Evolutionary conservation across 2,329 filamentous ascomycete species (phyloP).

Genomic region (Colletotrichum euphorbiae): DNA sequence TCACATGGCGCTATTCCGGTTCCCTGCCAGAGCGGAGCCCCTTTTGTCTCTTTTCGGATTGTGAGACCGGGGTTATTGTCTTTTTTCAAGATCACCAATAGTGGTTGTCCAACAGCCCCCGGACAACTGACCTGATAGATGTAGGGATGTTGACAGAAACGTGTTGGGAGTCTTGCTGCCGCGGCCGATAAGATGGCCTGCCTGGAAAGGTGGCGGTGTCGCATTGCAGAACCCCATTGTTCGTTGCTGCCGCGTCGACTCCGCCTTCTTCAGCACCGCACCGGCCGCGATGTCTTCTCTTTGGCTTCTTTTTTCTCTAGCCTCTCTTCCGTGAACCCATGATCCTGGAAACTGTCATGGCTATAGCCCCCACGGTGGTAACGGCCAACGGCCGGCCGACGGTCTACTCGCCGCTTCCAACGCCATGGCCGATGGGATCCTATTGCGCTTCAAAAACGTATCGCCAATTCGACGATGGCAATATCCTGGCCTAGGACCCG

Average conservation of each 20-base stretch:
- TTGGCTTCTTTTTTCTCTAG: not conserved
- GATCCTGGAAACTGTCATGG: not conserved
- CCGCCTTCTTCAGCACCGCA: not conserved
- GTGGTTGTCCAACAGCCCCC: not conserved
- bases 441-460: not conserved
- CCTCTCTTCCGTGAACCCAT: not conserved
- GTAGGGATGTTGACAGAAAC: not conserved
- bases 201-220: not conserved
- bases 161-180: not conserved
- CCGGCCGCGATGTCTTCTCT: not conserved
- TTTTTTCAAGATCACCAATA: not conserved
- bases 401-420: not conserved
- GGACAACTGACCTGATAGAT: not conserved
- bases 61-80: not conserved
- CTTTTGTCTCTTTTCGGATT: slow-evolving; percentile 3
- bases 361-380: not conserved
- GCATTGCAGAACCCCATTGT: not conserved
- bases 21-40: not conserved
- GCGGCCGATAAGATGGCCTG: not conserved
- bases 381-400: slow-evolving; percentile 1
- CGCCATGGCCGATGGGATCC: not conserved
- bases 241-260: not conserved
- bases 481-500: not conserved
- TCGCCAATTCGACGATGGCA: not conserved
- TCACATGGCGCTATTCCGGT: not conserved